Percentiles rank a stretch among this genome's conserved stretches.
phyloP scores from a whole-genome alignment of 371 early-diverging fungal species.

The Capillidium heterosporum region DNA sequence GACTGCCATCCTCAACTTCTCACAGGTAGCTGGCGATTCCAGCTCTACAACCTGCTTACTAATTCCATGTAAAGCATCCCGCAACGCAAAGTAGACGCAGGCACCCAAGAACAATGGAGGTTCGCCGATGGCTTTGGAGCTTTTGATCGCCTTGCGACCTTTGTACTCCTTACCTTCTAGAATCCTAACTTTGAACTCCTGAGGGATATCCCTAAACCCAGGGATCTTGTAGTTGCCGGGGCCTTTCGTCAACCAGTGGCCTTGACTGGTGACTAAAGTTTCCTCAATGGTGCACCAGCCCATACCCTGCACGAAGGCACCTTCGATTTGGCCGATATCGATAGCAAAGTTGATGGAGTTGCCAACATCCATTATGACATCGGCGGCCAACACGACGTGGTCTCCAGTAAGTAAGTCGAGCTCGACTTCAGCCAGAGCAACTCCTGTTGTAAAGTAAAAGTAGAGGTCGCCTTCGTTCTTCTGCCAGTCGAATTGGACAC shows the following conservation, averaged over 20 bases:
- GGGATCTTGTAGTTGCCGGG: constrained; percentile 72
- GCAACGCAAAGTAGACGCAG: constrained; percentile 48
- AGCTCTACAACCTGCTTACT: constrained; percentile 18
- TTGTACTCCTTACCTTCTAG: constrained; percentile 33
- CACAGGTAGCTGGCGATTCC: constrained; percentile 49
- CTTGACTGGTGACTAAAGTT: constrained; percentile 37
- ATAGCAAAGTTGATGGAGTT: constrained; percentile 52
- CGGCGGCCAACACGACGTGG: constrained; percentile 41
- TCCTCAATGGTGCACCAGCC: constrained; percentile 42
- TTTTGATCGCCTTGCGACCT: constrained; percentile 38
- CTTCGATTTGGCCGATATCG: constrained; percentile 70
- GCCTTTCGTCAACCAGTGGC: constrained; percentile 45
- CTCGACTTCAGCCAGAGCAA: constrained; percentile 54
- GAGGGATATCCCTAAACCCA: constrained; percentile 49
- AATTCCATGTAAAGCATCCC: constrained; percentile 24
- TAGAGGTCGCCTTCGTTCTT: constrained; percentile 38
- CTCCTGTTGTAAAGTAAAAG: constrained; percentile 57
- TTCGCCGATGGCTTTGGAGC: constrained; percentile 66
- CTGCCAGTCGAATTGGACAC: constrained; percentile 44
- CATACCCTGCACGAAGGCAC: constrained; percentile 56
- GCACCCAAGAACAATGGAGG: constrained; percentile 62
- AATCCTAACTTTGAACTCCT: constrained; percentile 43
- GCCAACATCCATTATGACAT: constrained; percentile 58
- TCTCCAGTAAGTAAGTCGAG: constrained; percentile 58
- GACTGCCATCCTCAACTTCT: constrained; percentile 41